Evolutionary conservation across 1,284 basidiomycete genomes (phyloP).

Genomic region (Pisolithus thermaeus): DNA sequence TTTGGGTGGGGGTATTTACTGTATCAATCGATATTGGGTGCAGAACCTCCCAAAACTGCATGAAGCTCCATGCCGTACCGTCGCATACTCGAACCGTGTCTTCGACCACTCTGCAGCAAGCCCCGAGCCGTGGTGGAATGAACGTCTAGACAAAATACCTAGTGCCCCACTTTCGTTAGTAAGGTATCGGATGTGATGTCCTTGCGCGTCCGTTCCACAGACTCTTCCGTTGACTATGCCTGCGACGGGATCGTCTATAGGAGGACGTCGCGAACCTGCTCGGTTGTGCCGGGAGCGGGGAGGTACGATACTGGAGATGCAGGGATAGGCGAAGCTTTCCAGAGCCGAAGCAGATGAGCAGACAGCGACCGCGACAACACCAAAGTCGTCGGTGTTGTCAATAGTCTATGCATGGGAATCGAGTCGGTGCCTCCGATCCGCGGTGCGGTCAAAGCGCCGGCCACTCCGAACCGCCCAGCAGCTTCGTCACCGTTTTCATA

Average conservation of each 20-base stretch:
- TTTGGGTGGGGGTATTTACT: slow-evolving; percentile 29
- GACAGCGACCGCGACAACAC: slow-evolving; percentile 25
- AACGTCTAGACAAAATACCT: slow-evolving; percentile 56
- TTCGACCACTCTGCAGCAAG: slow-evolving; percentile 76
- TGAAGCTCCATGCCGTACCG: slow-evolving; percentile 62
- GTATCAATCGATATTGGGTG: slow-evolving; percentile 76
- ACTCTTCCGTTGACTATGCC: slow-evolving; percentile 58
- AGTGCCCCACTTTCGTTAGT: slow-evolving; percentile 67
- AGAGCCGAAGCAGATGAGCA: slow-evolving; percentile 51
- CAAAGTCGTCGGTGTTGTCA: slow-evolving; percentile 3
- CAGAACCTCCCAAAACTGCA: slow-evolving; percentile 61
- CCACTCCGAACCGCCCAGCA: too few species aligned
- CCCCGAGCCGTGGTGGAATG: slow-evolving; percentile 65
- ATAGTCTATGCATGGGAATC: slow-evolving; percentile 33
- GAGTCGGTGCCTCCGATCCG: too few species aligned
- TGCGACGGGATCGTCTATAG: slow-evolving; percentile 56
- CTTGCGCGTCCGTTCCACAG: slow-evolving; percentile 53
- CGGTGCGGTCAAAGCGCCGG: too few species aligned
- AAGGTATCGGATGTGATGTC: slow-evolving; percentile 75
- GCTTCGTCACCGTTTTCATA: too few species aligned
- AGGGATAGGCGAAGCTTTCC: slow-evolving; percentile 54
- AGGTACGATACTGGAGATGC: slow-evolving; percentile 38
- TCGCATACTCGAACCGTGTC: slow-evolving; percentile 61
- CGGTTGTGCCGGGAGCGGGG: slow-evolving; percentile 48
- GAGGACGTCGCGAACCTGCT: slow-evolving; percentile 46